These are phyloP conservation scores for Tuber indicum DNA, from an alignment of 495 filamentous ascomycete species.

Conservation along the genomic window DNA sequence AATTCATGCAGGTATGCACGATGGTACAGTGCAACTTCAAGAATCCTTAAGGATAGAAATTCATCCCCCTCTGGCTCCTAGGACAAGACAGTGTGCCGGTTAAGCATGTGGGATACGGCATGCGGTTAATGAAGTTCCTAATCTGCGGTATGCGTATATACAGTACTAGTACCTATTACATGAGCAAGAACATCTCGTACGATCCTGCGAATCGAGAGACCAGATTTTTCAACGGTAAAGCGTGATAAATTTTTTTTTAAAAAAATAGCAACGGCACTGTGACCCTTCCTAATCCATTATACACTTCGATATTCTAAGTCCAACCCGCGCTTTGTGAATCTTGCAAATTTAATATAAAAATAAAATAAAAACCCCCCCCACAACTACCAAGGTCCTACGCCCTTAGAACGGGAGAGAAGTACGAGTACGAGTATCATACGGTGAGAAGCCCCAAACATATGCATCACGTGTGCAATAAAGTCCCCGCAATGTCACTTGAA, in stretches of 20 bases:
- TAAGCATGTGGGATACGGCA: neutral
- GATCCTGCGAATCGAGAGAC: neutral
- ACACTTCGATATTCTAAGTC: neutral
- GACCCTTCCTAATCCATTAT: neutral
- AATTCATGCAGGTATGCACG: too few species aligned
- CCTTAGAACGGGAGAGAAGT: neutral
- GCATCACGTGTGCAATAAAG: constrained; percentile 17
- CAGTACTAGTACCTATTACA: neutral
- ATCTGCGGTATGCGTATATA: neutral
- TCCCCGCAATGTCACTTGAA: constrained; percentile 26
- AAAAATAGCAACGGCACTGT: neutral
- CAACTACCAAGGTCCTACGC: neutral
- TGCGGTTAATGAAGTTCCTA: neutral
- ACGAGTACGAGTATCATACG: too few species aligned
- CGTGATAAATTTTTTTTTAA: neutral
- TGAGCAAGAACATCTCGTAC: neutral
- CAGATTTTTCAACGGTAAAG: neutral
- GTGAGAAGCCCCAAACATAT: neutral
- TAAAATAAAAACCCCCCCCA: neutral
- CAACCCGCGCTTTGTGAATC: neutral
- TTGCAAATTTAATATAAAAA: neutral
- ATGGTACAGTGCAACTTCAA: neutral
- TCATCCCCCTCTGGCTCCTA: neutral
- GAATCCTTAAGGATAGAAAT: neutral
- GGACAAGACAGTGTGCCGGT: neutral